Percentiles rank a stretch among this genome's conserved stretches.
These are phyloP conservation scores for Colletotrichum paranaense DNA, from an alignment of 2,329 filamentous ascomycete species.

Conservation along the genomic window DNA sequence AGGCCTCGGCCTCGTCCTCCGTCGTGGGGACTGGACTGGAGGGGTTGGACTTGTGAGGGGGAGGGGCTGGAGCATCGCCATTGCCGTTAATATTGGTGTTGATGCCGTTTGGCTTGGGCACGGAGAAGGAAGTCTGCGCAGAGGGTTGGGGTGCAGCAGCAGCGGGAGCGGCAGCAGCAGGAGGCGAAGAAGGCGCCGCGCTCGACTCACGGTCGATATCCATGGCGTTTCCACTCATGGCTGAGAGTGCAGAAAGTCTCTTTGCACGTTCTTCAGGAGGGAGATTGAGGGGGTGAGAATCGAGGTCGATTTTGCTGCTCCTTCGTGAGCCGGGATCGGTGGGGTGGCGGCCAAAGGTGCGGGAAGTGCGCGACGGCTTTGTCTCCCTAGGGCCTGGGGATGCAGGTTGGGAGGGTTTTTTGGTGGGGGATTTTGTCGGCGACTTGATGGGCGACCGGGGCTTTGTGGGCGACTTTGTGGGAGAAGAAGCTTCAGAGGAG, in stretches of 20 bases:
- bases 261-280: constrained; percentile 85
- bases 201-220: constrained; percentile 78
- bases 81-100: constrained; percentile 58
- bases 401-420: constrained; percentile 49
- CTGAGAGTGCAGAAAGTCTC: constrained; percentile 73
- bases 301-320: constrained; percentile 69
- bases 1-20: constrained; percentile 85
- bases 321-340: constrained; percentile 59
- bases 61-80: constrained; percentile 71
- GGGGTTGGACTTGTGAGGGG: constrained; percentile 76
- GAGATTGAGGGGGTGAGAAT: constrained; percentile 90
- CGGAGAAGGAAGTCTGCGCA: constrained; percentile 59
- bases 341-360: constrained; percentile 59
- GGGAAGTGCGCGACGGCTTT: constrained; percentile 55
- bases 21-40: constrained; percentile 66
- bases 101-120: constrained; percentile 63
- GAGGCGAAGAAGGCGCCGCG: constrained; percentile 63
- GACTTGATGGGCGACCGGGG: constrained; percentile 43
- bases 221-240: constrained; percentile 75
- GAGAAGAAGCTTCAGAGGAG: constrained; percentile 48
- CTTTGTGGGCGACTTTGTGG: constrained; percentile 40
- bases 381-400: constrained; percentile 40
- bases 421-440: constrained; percentile 45
- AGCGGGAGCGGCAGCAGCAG: constrained; percentile 52
- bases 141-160: constrained; percentile 52